Percentiles rank a stretch among this genome's conserved stretches.
Evolutionary conservation across 495 filamentous ascomycete genomes (phyloP).

Genomic region (Cairneyella variabilis): DNA sequence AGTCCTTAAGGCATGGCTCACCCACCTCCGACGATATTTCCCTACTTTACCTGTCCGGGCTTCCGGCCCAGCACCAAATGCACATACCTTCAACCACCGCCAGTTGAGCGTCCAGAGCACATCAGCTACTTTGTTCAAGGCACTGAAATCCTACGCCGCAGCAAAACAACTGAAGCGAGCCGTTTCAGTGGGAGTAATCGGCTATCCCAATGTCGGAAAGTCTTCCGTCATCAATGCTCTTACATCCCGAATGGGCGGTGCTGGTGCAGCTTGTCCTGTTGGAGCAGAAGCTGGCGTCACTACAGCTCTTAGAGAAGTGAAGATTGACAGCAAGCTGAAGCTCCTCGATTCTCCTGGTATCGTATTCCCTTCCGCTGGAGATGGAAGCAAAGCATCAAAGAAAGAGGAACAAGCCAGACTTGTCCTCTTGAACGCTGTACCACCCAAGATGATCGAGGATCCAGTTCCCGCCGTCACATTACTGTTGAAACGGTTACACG

Average conservation of each 20-base stretch:
- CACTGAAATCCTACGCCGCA: slow-evolving; percentile 87
- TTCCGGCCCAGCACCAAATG: slow-evolving; percentile 76
- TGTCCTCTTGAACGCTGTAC: slow-evolving; percentile 84
- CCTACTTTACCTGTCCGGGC: slow-evolving; percentile 90
- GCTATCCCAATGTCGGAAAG: slow-evolving; percentile 97
- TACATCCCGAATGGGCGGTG: slow-evolving; percentile 70
- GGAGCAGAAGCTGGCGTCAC: slow-evolving; percentile 94
- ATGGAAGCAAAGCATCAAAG: slow-evolving; percentile 51
- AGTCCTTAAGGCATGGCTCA: slow-evolving; percentile 79
- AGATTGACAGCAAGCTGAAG: slow-evolving; percentile 92
- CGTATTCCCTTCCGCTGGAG: slow-evolving; percentile 68
- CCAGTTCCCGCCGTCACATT: slow-evolving; percentile 81
- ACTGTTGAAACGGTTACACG: slow-evolving; percentile 71
- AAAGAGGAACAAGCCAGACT: slow-evolving; percentile 79
- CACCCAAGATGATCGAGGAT: slow-evolving; percentile 90
- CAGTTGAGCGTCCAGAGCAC: slow-evolving; percentile 83
- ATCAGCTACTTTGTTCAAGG: slow-evolving; percentile 80
- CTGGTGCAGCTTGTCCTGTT: slow-evolving; percentile 69
- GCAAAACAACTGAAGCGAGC: slow-evolving; percentile 81
- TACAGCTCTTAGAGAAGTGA: slow-evolving; percentile 81
- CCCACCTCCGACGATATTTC: slow-evolving; percentile 84
- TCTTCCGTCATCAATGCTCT: slow-evolving; percentile 96
- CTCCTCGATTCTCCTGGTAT: slow-evolving; percentile 95
- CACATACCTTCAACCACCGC: slow-evolving; percentile 89
- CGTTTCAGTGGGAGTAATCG: slow-evolving; percentile 88